Evolutionary conservation across 371 early-diverging fungal genomes (phyloP).

Genomic region (Mucor circinelloides): DNA sequence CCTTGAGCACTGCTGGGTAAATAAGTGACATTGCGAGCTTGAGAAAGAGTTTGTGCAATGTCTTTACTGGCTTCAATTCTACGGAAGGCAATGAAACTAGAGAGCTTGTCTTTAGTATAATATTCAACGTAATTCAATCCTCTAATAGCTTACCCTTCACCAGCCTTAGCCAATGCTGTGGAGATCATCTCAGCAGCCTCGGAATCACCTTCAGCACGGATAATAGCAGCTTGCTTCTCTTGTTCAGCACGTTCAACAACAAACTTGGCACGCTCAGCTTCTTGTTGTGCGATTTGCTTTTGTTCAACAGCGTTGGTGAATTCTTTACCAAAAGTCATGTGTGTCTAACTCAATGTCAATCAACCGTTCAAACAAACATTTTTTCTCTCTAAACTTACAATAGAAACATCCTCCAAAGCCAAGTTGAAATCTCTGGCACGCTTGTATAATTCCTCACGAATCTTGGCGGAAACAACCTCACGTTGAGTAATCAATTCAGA

Average conservation of each 20-base stretch:
- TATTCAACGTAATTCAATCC: neutral
- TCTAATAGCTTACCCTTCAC: slow-evolving; percentile 45
- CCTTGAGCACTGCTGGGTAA: slow-evolving; percentile 70
- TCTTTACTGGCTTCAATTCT: slow-evolving; percentile 97
- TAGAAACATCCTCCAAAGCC: slow-evolving; percentile 97
- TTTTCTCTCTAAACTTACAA: slow-evolving; percentile 56
- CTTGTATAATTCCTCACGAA: slow-evolving; percentile 92
- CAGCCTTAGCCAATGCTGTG: slow-evolving; percentile 86
- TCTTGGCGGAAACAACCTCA: slow-evolving; percentile 92
- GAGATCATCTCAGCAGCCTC: slow-evolving; percentile 90
- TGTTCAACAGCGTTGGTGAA: slow-evolving; percentile 93
- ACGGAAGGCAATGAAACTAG: slow-evolving; percentile 86
- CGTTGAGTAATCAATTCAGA: slow-evolving; percentile 98
- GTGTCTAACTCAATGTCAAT: slow-evolving; percentile 63
- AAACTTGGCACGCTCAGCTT: slow-evolving; percentile 96
- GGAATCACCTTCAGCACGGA: slow-evolving; percentile 98
- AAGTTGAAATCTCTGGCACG: slow-evolving; percentile 95
- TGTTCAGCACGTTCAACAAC: slow-evolving; percentile 96
- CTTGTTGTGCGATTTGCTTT: slow-evolving; percentile 95
- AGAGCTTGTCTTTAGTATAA: neutral
- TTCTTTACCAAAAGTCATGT: slow-evolving; percentile 96
- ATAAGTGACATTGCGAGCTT: slow-evolving; percentile 89
- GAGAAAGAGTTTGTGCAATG: slow-evolving; percentile 89
- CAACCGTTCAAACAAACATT: neutral
- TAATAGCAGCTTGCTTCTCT: slow-evolving; percentile 95